phyloP scores from a whole-genome alignment of 129 eudicot species.

The Ambrosia trifida region DNA sequence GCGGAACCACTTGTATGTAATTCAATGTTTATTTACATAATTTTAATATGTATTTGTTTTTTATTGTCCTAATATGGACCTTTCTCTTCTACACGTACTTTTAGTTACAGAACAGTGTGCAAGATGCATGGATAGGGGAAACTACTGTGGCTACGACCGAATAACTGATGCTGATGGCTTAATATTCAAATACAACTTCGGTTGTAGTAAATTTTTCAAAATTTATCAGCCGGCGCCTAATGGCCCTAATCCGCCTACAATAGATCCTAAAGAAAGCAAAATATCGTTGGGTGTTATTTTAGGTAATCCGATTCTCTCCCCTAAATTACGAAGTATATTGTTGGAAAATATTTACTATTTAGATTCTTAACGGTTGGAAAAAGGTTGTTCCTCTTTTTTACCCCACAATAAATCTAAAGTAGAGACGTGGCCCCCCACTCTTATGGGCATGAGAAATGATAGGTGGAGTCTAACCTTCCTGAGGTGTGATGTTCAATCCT shows the following conservation, averaged over 20 bases:
- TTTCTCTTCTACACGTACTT: not conserved
- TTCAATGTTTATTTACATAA: not conserved
- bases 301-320: constrained; percentile 1
- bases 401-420: no score
- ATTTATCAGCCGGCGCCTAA: no score
- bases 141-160: not conserved
- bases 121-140: not conserved
- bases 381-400: no score
- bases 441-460: no score
- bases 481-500: no score
- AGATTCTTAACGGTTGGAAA: no score
- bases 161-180: not conserved
- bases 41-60: not conserved
- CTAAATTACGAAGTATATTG: not conserved
- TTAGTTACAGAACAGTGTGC: not conserved
- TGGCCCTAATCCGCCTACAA: no score
- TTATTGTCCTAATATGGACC: not conserved
- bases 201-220: no score
- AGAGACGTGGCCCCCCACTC: no score
- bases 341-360: no score
- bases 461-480: no score
- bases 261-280: not conserved
- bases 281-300: constrained; percentile 3
- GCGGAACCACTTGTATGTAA: constrained; percentile 6
- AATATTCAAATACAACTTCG: not conserved